Percentiles rank a stretch among this genome's conserved stretches.
phyloP scores from a whole-genome alignment of 306 rosid species.

The Urtica urens region DNA sequence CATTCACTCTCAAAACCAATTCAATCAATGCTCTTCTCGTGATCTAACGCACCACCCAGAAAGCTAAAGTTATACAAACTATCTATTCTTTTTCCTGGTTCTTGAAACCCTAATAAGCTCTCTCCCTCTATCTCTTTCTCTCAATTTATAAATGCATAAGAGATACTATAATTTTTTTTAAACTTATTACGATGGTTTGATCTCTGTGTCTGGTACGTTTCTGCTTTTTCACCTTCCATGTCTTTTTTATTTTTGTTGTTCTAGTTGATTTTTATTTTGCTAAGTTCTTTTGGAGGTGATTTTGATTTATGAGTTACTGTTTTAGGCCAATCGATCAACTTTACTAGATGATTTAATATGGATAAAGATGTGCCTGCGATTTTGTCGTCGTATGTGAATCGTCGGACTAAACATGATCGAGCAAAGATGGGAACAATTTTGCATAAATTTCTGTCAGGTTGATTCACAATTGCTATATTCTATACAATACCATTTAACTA shows the following conservation, averaged over 20 bases:
- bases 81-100: neutral
- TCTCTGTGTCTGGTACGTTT: slow-evolving; percentile 1
- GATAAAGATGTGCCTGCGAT: too few species aligned
- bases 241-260: neutral
- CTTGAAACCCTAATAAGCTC: neutral
- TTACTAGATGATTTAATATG: too few species aligned
- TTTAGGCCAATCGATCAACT: too few species aligned
- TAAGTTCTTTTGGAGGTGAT: too few species aligned
- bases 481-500: too few species aligned
- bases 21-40: slow-evolving; percentile 30
- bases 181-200: neutral
- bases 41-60: slow-evolving; percentile 17
- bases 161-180: neutral
- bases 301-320: neutral
- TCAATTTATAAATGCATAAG: neutral
- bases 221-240: neutral
- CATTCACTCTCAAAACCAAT: slow-evolving; percentile 16
- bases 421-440: too few species aligned
- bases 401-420: too few species aligned
- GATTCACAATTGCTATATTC: too few species aligned
- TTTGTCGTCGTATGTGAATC: too few species aligned
- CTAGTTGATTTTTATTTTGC: neutral
- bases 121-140: neutral
- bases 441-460: neutral
- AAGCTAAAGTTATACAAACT: neutral